phyloP scores from a whole-genome alignment of 2,329 filamentous ascomycete species.

The Thermothelomyces thermophilus region DNA sequence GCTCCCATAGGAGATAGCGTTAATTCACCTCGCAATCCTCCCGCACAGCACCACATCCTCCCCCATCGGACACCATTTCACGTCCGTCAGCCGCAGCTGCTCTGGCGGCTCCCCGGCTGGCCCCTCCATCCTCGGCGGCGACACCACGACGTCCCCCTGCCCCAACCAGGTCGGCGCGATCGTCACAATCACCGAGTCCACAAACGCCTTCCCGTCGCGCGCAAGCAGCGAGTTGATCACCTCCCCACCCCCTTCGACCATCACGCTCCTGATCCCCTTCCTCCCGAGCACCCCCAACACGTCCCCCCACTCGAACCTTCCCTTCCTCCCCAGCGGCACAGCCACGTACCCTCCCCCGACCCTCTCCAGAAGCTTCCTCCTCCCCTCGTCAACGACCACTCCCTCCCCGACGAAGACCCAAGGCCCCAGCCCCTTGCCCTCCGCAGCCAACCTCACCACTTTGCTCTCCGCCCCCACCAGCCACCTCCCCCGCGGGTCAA shows the following conservation, averaged over 20 bases:
- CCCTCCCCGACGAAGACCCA: constrained; percentile 56
- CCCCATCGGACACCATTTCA: constrained; percentile 71
- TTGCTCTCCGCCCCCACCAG: constrained; percentile 52
- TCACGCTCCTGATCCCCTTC: constrained; percentile 67
- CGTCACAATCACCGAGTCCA: constrained; percentile 74
- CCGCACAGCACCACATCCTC: constrained; percentile 81
- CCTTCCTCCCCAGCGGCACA: constrained; percentile 24
- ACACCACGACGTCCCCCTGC: constrained; percentile 70
- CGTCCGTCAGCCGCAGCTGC: constrained; percentile 58
- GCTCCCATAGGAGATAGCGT: not conserved
- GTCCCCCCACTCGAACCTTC: constrained; percentile 54
- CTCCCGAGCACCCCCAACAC: constrained; percentile 53
- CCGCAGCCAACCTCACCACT: constrained; percentile 57
- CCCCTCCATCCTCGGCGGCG: constrained; percentile 53
- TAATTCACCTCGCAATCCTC: constrained; percentile 26
- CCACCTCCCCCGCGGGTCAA: constrained; percentile 78
- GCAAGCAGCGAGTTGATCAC: constrained; percentile 79
- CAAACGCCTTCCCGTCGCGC: constrained; percentile 50
- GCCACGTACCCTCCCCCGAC: constrained; percentile 48
- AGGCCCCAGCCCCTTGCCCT: constrained; percentile 64
- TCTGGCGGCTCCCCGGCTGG: constrained; percentile 47
- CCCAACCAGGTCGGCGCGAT: constrained; percentile 90
- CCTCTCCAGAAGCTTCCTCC: constrained; percentile 37
- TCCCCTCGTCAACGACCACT: constrained; percentile 39
- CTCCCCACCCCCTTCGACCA: constrained; percentile 82